Percentiles rank a stretch among this genome's conserved stretches.
Conservation (phyloP, 306 rosid species). For the Corylus americana region DNA sequence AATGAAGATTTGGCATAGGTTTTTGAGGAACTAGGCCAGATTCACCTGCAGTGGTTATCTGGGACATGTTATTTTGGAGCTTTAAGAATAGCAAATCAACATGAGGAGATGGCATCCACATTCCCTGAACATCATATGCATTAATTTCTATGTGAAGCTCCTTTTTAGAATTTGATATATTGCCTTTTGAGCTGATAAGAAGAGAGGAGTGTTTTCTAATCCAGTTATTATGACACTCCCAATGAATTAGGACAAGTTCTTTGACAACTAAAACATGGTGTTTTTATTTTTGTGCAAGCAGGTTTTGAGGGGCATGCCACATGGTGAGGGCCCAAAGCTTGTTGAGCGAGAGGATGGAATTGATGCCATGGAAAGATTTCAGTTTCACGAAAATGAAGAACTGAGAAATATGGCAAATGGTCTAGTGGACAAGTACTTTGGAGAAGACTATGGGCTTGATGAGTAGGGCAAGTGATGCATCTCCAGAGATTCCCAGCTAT, state of each 20-base stretch:
- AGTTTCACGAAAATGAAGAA: conserved; percentile 93
- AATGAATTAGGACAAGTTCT: conserved; percentile 5
- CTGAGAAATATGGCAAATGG: conserved; percentile 85
- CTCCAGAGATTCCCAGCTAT: not conserved
- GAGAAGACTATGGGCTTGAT: conserved; percentile 87
- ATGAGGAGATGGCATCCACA: not conserved
- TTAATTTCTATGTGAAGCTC: not conserved
- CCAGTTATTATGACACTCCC: not conserved
- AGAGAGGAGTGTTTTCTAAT: not conserved
- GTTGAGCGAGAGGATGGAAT: conserved; percentile 92
- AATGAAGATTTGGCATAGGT: not conserved
- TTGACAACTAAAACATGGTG: conserved; percentile 13
- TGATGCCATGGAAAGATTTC: conserved; percentile 97
- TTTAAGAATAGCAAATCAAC: not conserved
- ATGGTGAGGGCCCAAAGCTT: conserved; percentile 78
- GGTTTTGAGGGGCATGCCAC: conserved; percentile 95
- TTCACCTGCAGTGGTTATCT: not conserved
- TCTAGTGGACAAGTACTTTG: conserved; percentile 85
- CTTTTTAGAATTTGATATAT: not conserved
- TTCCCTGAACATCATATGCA: not conserved
- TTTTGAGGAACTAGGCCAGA: not conserved
- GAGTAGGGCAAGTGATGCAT: conserved; percentile 33
- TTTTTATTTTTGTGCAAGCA: conserved; percentile 29
- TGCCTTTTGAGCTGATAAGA: not conserved
- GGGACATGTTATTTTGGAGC: not conserved